Evolutionary conservation across 78 protist genomes (phyloP).

Genomic region (Neovahlkampfia damariscottae): DNA sequence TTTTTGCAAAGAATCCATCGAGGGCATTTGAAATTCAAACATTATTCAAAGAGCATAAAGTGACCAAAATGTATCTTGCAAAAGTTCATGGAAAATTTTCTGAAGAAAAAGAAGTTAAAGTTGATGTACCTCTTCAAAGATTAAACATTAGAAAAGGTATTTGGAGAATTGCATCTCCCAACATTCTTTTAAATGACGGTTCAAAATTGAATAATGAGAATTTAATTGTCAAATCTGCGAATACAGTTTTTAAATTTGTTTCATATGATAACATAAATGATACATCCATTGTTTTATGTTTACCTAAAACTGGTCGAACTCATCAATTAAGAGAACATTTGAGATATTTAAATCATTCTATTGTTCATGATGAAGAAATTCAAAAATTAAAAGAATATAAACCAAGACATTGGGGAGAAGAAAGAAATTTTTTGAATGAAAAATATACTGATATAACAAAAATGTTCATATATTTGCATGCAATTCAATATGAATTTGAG

Average conservation of each 20-base stretch:
- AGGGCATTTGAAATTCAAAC: conserved; percentile 23
- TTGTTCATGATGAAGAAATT: conserved; percentile 52
- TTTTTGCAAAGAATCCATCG: conserved; percentile 34
- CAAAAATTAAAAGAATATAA: too few relatives aligned
- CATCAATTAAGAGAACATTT: conserved; percentile 82
- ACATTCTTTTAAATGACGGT: too few relatives aligned
- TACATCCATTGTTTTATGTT: conserved; percentile 18
- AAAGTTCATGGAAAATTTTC: conserved; percentile 57
- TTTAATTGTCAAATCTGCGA: conserved; percentile 2
- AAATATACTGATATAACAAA: too few relatives aligned
- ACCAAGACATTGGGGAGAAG: too few relatives aligned
- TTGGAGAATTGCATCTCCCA: not conserved
- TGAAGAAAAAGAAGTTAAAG: not conserved
- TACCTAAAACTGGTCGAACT: conserved; percentile 73
- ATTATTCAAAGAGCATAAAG: not conserved
- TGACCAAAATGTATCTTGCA: conserved; percentile 55
- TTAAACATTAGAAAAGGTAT: not conserved
- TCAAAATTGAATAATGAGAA: too few relatives aligned
- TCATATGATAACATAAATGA: not conserved
- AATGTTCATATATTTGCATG: too few relatives aligned
- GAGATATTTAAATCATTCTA: conserved; percentile 47
- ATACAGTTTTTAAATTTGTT: conserved; percentile 2
- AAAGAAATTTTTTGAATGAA: too few relatives aligned
- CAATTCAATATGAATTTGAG: too few relatives aligned
- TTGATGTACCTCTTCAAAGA: not conserved